Evolutionary conservation across 805 yeast genomes (phyloP).

Genomic region (Ogataea pignaliae): DNA sequence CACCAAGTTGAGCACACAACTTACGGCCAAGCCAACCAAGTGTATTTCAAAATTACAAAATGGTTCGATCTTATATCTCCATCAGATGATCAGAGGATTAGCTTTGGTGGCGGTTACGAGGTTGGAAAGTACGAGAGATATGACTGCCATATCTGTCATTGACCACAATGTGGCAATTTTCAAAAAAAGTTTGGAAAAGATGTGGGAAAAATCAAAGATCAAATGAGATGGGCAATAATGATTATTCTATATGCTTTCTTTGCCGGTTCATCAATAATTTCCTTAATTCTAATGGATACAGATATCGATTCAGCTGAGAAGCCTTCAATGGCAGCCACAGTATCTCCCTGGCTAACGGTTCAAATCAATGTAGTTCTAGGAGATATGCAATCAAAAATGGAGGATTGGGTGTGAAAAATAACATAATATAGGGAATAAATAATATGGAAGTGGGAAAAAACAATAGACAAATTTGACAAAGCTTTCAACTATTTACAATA

Average conservation of each 20-base stretch:
- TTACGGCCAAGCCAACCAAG: slow-evolving; percentile 28
- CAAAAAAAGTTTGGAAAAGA: slow-evolving; percentile 68
- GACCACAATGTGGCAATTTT: slow-evolving; percentile 87
- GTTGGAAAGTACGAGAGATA: slow-evolving; percentile 51
- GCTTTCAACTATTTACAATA: too few relatives aligned
- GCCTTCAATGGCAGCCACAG: too few relatives aligned
- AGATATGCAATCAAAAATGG: too few relatives aligned
- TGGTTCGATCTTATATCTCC: slow-evolving; percentile 78
- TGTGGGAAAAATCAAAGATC: slow-evolving; percentile 50
- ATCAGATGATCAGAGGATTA: slow-evolving; percentile 89
- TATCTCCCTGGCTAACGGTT: too few relatives aligned
- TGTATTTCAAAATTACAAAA: slow-evolving; percentile 75
- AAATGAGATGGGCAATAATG: neutral
- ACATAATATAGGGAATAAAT: too few relatives aligned
- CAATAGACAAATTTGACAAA: too few relatives aligned
- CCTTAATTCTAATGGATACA: too few relatives aligned
- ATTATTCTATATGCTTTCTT: neutral
- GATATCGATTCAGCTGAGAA: too few relatives aligned
- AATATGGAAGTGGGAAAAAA: too few relatives aligned
- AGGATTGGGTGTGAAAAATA: too few relatives aligned
- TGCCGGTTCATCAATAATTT: too few relatives aligned
- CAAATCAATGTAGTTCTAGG: too few relatives aligned
- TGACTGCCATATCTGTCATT: slow-evolving; percentile 56
- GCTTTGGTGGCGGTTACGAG: slow-evolving; percentile 87
- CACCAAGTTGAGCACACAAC: neutral